A percentile compares a stretch with the other conserved stretches of the same genome.
These are phyloP conservation scores for Cladorrhinum sp. DNA, from an alignment of 2,329 filamentous ascomycete species.

Conservation along the genomic window DNA sequence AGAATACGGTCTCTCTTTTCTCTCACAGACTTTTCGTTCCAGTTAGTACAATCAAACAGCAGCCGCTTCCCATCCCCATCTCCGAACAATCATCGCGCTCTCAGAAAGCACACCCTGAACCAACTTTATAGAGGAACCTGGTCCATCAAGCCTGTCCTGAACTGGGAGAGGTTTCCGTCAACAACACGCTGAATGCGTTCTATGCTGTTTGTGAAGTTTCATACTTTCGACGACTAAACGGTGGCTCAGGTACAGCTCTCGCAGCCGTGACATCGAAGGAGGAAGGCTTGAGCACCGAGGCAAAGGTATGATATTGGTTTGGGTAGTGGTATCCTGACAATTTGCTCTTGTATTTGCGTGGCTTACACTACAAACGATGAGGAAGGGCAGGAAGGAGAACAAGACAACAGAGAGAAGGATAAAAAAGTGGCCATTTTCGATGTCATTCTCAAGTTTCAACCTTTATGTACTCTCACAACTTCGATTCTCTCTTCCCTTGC, in stretches of 20 bases:
- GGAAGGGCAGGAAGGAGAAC: neutral
- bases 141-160: neutral
- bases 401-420: neutral
- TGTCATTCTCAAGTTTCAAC: neutral
- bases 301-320: neutral
- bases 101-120: neutral
- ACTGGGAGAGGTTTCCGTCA: neutral
- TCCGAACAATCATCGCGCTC: too few relatives aligned
- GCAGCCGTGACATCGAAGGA: neutral
- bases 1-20: too few relatives aligned
- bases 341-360: neutral
- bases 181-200: neutral
- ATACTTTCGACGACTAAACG: neutral
- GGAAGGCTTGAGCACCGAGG: neutral
- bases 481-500: slow-evolving; percentile 26
- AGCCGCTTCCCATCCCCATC: too few relatives aligned
- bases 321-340: neutral
- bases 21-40: too few relatives aligned
- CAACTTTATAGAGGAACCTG: neutral
- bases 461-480: neutral
- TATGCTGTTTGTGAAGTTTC: neutral
- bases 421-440: neutral
- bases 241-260: neutral
- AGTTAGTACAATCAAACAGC: too few relatives aligned
- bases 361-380: neutral